phyloP scores from a whole-genome alignment of 164 flowering plant genomes.

The Vitis vinifera region ASM3070453v1 NC_081821.1:2235001-2235500 shows the following conservation, averaged over 20 bases:
- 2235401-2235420: too few species aligned
- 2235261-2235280: conserved; percentile 9
- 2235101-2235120: background rate
- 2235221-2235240: conserved; percentile 19
- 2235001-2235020: too few species aligned
- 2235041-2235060: too few species aligned
- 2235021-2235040: background rate
- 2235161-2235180: background rate
- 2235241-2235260: conserved; percentile 9
- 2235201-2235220: conserved; percentile 21
- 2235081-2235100: too few species aligned
- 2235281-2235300: conserved; percentile 23
- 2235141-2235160: background rate
- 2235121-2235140: background rate
- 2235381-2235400: too few species aligned
- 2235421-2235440: background rate
- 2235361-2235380: conserved; percentile 49
- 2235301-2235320: conserved; percentile 40
- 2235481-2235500: background rate
- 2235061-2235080: too few species aligned
- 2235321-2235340: conserved; percentile 40
- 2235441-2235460: background rate
- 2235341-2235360: conserved; percentile 36
- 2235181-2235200: background rate
- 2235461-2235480: background rate